These are phyloP conservation scores for Plectosphaerella plurivora DNA, from an alignment of 2,329 filamentous ascomycete genomes.

Conservation along the genomic window DNA sequence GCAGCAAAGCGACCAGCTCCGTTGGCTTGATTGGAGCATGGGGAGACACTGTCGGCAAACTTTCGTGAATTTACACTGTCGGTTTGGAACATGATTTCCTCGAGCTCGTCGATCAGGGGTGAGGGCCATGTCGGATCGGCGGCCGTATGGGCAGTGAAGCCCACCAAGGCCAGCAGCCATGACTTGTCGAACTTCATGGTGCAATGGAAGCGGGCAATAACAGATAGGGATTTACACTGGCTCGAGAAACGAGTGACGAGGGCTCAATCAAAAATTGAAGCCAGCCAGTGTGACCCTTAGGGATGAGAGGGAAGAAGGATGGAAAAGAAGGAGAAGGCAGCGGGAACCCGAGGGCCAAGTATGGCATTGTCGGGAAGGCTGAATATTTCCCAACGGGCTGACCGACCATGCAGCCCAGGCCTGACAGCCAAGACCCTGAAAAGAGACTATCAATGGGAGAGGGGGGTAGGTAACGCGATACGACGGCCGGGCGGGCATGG, in stretches of 20 bases:
- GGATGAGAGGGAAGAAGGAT: constrained; percentile 1
- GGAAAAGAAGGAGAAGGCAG: neutral
- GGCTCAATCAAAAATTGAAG: neutral
- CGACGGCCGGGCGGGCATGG: no score
- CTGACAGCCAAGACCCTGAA: neutral
- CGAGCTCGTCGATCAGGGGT: constrained; percentile 49
- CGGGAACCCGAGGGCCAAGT: neutral
- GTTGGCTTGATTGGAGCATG: constrained; percentile 48
- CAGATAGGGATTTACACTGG: neutral
- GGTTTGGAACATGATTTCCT: constrained; percentile 60
- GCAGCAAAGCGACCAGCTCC: constrained; percentile 53
- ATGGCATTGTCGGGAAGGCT: constrained; percentile 1
- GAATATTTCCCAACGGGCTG: neutral
- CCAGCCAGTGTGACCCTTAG: neutral
- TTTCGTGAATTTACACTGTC: constrained; percentile 48
- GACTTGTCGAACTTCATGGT: constrained; percentile 22
- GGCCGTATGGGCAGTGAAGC: constrained; percentile 24
- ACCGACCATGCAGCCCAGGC: neutral
- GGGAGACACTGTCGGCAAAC: constrained; percentile 53
- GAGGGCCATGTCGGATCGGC: constrained; percentile 59
- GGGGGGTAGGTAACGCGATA: neutral
- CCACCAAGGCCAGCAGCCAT: constrained; percentile 28
- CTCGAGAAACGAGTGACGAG: constrained; percentile 2
- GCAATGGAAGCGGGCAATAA: neutral
- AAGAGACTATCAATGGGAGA: neutral